These are phyloP conservation scores for Sordariomycetes sp. DNA, from an alignment of 2,329 filamentous ascomycete species.

Conservation along the genomic window DNA sequence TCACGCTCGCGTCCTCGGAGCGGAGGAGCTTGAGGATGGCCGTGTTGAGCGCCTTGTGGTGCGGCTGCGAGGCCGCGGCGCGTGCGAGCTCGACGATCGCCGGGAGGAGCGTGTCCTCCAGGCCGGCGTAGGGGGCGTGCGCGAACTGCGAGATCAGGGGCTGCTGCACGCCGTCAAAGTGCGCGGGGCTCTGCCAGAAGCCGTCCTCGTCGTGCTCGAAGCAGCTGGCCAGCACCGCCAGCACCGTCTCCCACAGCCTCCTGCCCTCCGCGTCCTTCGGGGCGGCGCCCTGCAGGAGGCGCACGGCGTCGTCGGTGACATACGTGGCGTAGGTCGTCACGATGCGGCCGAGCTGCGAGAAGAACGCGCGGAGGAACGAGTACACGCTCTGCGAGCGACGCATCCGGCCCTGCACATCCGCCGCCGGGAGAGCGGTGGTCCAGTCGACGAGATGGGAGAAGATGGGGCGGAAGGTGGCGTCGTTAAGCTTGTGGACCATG, in stretches of 20 bases:
- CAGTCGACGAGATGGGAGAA: conserved; percentile 83
- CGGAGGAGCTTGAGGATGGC: conserved; percentile 69
- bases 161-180: conserved; percentile 64
- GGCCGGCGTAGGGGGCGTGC: conserved; percentile 30
- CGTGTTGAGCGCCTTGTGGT: conserved; percentile 82
- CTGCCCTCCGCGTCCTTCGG: conserved; percentile 36
- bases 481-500: conserved; percentile 95
- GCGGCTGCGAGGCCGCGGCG: conserved; percentile 74
- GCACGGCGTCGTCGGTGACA: conserved; percentile 63
- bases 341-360: conserved; percentile 80
- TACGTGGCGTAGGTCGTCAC: conserved; percentile 88
- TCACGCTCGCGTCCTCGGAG: conserved; percentile 57
- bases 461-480: conserved; percentile 83
- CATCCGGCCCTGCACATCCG: conserved; percentile 44
- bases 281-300: conserved; percentile 40
- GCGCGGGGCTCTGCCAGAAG: conserved; percentile 88
- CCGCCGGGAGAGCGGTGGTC: conserved; percentile 52
- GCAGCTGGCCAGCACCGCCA: conserved; percentile 61
- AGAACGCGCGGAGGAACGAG: conserved; percentile 70
- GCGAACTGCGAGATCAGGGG: conserved; percentile 59
- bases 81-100: conserved; percentile 70
- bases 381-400: conserved; percentile 68
- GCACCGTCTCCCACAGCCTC: conserved; percentile 56
- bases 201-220: conserved; percentile 89
- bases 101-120: conserved; percentile 51